Evolutionary conservation across 768 basidiomycete genomes (phyloP), one percentile per base, ranked within the genome.

Genomic region (Pleurotus citrinopileatus): DNA sequence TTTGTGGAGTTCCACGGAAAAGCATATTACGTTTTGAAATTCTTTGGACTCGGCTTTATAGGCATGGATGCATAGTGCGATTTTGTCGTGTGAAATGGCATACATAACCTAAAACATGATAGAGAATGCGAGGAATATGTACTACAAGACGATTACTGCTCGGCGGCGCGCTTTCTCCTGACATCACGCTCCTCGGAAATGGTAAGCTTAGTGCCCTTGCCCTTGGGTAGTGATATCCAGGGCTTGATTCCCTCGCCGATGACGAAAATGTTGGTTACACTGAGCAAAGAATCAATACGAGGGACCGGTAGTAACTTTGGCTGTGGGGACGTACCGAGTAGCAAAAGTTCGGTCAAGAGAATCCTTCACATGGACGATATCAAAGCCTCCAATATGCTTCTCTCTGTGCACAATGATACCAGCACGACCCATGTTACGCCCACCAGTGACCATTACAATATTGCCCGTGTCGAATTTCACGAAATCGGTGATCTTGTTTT

Each of bases 341-440:
- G 97, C 95, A 65, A 98, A 99, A 45, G 93, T 94, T 69, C 93
- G 81, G 70, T 97, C 96, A 59, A 96, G 78, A 45, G 91, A 87
- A 69, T 98, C 97, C 76, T 91, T 94, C 65, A 98, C 91, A 68
- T 98, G 96, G 55, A 98, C 92, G 57, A 99, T 98, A 76, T 99
- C 97, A 75, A 95, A 98, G 59, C 95, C 96, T 71, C 97, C 97
- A 61, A 92, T 76, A 73, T 98, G 97, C 79, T 94, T 94, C 82
- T 98, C 97, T 62, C 90, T 84, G 78, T 96, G 92, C 50, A 93
- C 86, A 65, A 99, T 97, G 59, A 94, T 84, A 77, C 97, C 97
- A 54, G 87, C 90, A 77, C 97, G 86, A 61, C 97, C 97, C 94
- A 98, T 98, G 87, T 98, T 99, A 71, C 96, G 94, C 59, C 97